Percentiles rank a stretch among this genome's conserved stretches.
phyloP scores from a whole-genome alignment of 805 yeast genomes.

The Zygotorulaspora sp. region DNA sequence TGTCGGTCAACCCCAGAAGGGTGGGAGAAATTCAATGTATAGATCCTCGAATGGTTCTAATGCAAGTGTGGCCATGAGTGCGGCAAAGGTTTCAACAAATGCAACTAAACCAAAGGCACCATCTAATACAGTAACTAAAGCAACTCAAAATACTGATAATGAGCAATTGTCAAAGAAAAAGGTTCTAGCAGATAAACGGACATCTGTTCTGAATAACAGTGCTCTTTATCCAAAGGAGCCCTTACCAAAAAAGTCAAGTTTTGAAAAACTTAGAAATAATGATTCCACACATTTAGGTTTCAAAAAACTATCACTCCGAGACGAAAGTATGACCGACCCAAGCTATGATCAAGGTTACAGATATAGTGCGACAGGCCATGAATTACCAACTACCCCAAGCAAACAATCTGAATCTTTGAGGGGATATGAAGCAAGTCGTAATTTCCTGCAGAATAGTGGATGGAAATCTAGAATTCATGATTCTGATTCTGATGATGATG shows the following conservation, averaged over 20 bases:
- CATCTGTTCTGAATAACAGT: conserved; percentile 10
- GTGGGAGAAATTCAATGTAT: conserved; percentile 1
- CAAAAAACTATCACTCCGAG: conserved; percentile 37
- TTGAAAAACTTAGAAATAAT: conserved; percentile 43
- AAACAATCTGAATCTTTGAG: conserved; percentile 8
- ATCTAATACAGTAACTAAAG: conserved; percentile 1
- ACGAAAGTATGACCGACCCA: conserved; percentile 18
- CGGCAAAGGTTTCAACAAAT: conserved; percentile 7
- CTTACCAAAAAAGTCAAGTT: conserved; percentile 49
- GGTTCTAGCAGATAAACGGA: conserved; percentile 21
- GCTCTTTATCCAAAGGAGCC: conserved; percentile 38
- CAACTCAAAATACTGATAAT: conserved; percentile 7
- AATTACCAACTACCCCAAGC: conserved; percentile 5
- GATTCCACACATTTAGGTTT: conserved; percentile 35
- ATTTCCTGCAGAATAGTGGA: conserved; percentile 20
- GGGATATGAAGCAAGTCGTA: conserved; percentile 3
- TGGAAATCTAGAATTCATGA: conserved; percentile 57
- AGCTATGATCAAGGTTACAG: conserved; percentile 10
- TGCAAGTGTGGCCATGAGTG: conserved; percentile 2
- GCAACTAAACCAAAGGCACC: conserved; percentile 2
- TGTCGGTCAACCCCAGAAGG: conserved; percentile 4
- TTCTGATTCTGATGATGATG: conserved; percentile 56
- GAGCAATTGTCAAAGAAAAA: conserved; percentile 12
- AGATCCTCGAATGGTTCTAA: conserved; percentile 1
- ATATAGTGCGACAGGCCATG: conserved; percentile 7